Evolutionary conservation across 352 stramenopile species (phyloP), one percentile per base, ranked within the genome.

Genomic region (Aphanomyces invadans): DNA sequence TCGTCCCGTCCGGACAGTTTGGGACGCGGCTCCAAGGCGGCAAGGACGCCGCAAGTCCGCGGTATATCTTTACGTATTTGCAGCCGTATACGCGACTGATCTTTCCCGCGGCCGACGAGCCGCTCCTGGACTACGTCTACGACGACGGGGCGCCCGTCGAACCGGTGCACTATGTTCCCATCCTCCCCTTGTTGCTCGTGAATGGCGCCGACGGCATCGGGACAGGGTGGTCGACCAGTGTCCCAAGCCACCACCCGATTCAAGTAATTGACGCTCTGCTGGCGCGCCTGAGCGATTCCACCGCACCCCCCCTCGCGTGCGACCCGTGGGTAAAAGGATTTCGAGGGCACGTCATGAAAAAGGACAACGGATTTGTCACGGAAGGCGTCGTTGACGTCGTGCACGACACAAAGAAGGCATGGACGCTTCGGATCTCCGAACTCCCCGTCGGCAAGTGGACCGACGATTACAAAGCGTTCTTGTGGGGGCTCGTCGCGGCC

Each of bases 161-260:
- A 72, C 97, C 97, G 2, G 80, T 94, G 31, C 94, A 95, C 70
- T 99, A 99, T 74, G 90, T 99, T 62, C 97, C 97, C 12, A 96
- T 98, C 38, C 78, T 98, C 29, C 95, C 95, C 10, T 89, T 98
- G 77, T 77, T 98, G 26, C 83, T 99, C 0, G 86, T 99, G 3
- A 99, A 99, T 73, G 97, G 97, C 17, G 94, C 87, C 0, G 96
- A 99, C 55, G 97, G 97, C 57, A 99, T 99, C 66, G 97, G 97
- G 65, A 99, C 97, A 0, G 97, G 97, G 23, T 99, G 96, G 95
- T 97, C 84, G 23, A 98, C 93, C 11, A 96, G 76, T 4, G 89
- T 98, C 53, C 96, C 95, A 28, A 98, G 92, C 70, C 97, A 99
- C 71, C 82, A 98, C 71, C 97, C 97, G 4, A 78, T 97, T 21